These are phyloP conservation scores for Zymoseptoria passerinii DNA, from an alignment of 2,329 filamentous ascomycete genomes.

Conservation along the genomic window DNA sequence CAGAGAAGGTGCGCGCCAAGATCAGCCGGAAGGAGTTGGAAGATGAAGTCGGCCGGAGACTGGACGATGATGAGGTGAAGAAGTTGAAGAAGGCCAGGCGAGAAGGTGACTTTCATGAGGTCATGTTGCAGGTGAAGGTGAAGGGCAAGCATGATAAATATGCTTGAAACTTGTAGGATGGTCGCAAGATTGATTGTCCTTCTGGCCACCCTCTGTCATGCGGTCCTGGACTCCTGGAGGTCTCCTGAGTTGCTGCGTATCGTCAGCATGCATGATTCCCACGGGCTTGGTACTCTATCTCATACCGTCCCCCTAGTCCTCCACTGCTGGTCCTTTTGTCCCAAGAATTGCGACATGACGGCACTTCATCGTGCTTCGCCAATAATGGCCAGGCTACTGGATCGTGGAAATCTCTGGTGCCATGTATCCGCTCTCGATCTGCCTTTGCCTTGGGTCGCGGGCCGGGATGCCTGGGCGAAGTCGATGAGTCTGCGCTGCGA, in stretches of 20 bases:
- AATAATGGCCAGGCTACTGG: neutral
- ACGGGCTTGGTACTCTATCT: neutral
- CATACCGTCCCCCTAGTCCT: neutral
- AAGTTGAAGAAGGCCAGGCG: constrained; percentile 71
- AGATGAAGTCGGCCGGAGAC: constrained; percentile 22
- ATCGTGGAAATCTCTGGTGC: neutral
- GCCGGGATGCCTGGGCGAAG: neutral
- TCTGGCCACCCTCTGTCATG: neutral
- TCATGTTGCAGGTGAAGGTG: constrained; percentile 74
- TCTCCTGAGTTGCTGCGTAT: neutral
- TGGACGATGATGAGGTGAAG: constrained; percentile 71
- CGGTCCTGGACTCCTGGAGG: neutral
- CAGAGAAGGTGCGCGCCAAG: constrained; percentile 75
- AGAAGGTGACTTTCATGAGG: constrained; percentile 86
- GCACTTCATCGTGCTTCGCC: neutral
- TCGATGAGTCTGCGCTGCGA: neutral
- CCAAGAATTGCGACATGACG: neutral
- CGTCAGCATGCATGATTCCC: neutral
- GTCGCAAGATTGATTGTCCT: neutral
- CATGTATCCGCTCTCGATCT: neutral
- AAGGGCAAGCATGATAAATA: constrained; percentile 92
- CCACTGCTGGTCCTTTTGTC: too few relatives aligned
- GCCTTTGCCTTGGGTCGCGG: neutral
- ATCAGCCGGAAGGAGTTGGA: constrained; percentile 66
- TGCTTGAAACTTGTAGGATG: constrained; percentile 26